Conservation (phyloP, 164 flowering plant species). For the Pachysandra terminalis region DNA sequence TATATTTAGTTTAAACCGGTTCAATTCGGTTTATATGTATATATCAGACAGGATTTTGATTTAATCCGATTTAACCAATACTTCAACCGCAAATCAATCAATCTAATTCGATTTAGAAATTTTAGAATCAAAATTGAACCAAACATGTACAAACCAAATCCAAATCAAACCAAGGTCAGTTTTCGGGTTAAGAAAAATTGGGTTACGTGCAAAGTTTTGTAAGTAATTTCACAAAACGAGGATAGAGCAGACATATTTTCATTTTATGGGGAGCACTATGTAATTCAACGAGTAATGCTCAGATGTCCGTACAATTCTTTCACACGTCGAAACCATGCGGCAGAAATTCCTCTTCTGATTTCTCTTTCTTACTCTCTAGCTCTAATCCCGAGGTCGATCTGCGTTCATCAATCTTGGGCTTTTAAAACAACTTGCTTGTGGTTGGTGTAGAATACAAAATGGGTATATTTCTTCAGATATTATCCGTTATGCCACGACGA, state of each 20-base stretch:
- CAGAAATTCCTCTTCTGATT: conserved; percentile 18
- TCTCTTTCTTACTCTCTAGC: conserved; percentile 13
- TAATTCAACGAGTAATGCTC: background rate
- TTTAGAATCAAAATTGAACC: too few species aligned
- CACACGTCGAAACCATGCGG: conserved; percentile 10
- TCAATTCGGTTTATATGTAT: too few species aligned
- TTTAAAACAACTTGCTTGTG: background rate
- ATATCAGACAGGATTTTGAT: too few species aligned
- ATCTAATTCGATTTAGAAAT: too few species aligned
- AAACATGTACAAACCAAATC: too few species aligned
- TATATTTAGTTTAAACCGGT: too few species aligned
- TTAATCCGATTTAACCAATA: too few species aligned
- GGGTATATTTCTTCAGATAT: background rate
- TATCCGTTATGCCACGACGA: conserved; percentile 11
- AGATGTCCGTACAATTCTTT: conserved; percentile 11
- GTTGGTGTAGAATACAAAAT: background rate
- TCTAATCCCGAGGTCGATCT: conserved; percentile 32
- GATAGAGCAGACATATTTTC: background rate
- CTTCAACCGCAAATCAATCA: too few species aligned
- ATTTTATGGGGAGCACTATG: background rate
- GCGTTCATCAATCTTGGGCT: conserved; percentile 28
- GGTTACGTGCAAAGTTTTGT: background rate
- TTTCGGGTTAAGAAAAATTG: too few species aligned
- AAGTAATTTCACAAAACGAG: background rate
- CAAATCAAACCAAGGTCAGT: too few species aligned